Evolutionary conservation across 2,329 filamentous ascomycete genomes (phyloP), one percentile per base, ranked within the genome.

Genomic region (Phialophora verrucosa): DNA sequence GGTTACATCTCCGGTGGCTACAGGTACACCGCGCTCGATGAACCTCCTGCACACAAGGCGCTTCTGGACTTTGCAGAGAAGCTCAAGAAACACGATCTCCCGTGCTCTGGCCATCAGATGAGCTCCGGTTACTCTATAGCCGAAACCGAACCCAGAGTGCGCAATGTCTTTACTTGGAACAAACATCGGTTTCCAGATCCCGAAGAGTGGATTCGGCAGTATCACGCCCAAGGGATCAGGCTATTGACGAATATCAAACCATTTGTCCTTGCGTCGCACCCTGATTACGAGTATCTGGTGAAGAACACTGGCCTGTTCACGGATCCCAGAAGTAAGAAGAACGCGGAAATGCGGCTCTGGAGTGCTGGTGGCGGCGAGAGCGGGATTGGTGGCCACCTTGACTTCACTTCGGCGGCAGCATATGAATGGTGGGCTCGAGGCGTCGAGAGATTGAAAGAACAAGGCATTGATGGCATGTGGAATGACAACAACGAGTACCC

Each of bases 401-500:
- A 92, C 75, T 92, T 92, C 71, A 90, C 89, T 0, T 90, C 88
- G 0, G 80, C 84, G 25, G 83, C 83, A 0, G 89, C 87, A 0
- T 91, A 87, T 73, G 79, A 87, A 17, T 92, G 88, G 87, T 92
- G 90, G 90, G 89, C 86, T 67, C 80, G 90, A 0, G 89, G 90
- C 1, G 85, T 90, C 8, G 83, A 85, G 65, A 83, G 82, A 58
- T 80, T 92, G 1, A 86, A 86, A 62, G 78, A 84, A 29, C 78
- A 86, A 8, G 89, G 89, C 0, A 89, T 92, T 63, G 89, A 91
- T 70, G 89, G 84, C 56, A 91, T 91, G 78, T 92, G 90, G 90
- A 92, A 92, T 70, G 90, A 92, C 74, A 92, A 92, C 76, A 92
- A 91, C 70, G 90, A 92, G 75, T 92, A 91, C 75, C 88, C 86